phyloP scores from a whole-genome alignment of 164 flowering plant genomes.

The Annona squamosa region DNA sequence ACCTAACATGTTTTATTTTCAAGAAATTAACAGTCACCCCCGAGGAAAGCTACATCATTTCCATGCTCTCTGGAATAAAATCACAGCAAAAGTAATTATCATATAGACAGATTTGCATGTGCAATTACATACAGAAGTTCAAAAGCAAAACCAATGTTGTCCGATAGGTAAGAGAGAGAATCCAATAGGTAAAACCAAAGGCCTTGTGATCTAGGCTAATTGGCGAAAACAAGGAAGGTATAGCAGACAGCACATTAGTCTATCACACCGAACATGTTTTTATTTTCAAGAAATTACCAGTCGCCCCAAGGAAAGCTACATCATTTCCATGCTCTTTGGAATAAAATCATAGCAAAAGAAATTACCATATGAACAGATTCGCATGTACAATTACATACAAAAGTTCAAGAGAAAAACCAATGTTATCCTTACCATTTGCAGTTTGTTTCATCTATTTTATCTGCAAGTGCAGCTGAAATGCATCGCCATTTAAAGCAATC shows the following conservation, averaged over 20 bases:
- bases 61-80: background rate
- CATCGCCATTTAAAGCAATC: slow-evolving; percentile 91
- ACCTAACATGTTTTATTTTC: too few species aligned
- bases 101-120: background rate
- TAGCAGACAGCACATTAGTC: too few species aligned
- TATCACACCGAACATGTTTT: too few species aligned
- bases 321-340: background rate
- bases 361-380: background rate
- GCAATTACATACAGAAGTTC: background rate
- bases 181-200: background rate
- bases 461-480: slow-evolving; percentile 70
- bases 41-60: background rate
- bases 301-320: background rate
- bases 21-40: background rate
- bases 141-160: background rate
- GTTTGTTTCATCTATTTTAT: slow-evolving; percentile 56
- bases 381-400: background rate
- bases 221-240: too few species aligned
- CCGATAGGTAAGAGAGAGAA: background rate
- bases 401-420: background rate
- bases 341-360: background rate
- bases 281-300: background rate
- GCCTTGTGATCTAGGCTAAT: too few species aligned
- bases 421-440: slow-evolving; percentile 54
- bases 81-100: background rate